phyloP scores from a whole-genome alignment of 768 basidiomycete species.

The Pisolithus tinctorius region DNA sequence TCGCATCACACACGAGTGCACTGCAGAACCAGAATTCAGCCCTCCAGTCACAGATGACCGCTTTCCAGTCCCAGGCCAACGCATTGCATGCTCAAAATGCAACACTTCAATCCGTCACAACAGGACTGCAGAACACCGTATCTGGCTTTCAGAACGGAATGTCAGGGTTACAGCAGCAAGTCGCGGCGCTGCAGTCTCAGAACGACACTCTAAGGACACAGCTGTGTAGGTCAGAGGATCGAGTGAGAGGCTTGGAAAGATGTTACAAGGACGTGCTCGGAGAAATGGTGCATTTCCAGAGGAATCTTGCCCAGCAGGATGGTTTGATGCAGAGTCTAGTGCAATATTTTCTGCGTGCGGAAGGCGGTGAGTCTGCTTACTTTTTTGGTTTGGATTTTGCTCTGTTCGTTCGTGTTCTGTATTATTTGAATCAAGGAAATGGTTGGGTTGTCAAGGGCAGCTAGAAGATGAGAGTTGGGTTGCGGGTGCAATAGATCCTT shows the following conservation, averaged over 20 bases:
- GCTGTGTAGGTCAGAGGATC: conserved; percentile 35
- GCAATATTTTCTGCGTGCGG: conserved; percentile 71
- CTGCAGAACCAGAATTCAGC: conserved; percentile 24
- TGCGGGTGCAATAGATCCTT: too few relatives aligned
- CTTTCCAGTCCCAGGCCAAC: conserved; percentile 24
- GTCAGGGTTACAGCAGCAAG: conserved; percentile 24
- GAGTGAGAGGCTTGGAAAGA: conserved; percentile 51
- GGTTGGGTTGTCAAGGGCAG: too few relatives aligned
- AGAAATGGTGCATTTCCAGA: conserved; percentile 68
- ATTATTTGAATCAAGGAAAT: not conserved
- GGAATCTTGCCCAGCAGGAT: conserved; percentile 79
- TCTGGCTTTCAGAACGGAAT: conserved; percentile 10
- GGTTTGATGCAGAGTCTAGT: conserved; percentile 75
- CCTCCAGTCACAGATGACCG: conserved; percentile 22
- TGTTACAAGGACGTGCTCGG: conserved; percentile 63
- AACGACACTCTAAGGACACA: conserved; percentile 28
- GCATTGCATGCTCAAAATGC: conserved; percentile 30
- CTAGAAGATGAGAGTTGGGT: too few relatives aligned
- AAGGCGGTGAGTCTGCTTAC: conserved; percentile 40
- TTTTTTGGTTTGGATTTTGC: conserved; percentile 26
- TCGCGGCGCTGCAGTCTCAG: conserved; percentile 20
- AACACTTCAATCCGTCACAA: conserved; percentile 26
- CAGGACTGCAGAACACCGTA: conserved; percentile 19
- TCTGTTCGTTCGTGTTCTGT: conserved; percentile 6
- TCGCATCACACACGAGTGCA: conserved; percentile 23